A percentile compares a stretch with the other conserved stretches of the same genome.
Conservation (phyloP, 1,139 yeast species). For the Kluyveromyces sp. region DNA sequence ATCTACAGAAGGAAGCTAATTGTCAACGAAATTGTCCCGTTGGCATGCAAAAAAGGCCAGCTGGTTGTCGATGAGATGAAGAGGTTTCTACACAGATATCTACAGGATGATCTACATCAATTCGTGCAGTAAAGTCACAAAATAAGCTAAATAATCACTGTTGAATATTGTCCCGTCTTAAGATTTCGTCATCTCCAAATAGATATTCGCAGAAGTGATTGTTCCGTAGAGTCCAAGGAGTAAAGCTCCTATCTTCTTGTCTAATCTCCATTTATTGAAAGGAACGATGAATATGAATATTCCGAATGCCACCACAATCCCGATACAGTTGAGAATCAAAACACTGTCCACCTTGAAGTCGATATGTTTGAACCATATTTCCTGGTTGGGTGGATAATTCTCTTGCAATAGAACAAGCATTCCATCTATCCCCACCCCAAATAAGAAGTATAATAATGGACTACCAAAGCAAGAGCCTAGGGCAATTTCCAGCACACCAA, state of each 20-base stretch:
- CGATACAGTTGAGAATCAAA: slow-evolving; percentile 43
- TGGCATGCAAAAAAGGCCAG: slow-evolving; percentile 9
- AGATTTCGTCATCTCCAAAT: slow-evolving; percentile 8
- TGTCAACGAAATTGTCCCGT: slow-evolving; percentile 18
- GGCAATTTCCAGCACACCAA: slow-evolving; percentile 92
- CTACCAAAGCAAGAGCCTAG: slow-evolving; percentile 94
- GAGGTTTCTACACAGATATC: slow-evolving; percentile 21
- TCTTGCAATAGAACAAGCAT: slow-evolving; percentile 39
- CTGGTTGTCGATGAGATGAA: slow-evolving; percentile 11
- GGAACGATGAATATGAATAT: slow-evolving; percentile 53
- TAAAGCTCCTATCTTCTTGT: slow-evolving; percentile 45
- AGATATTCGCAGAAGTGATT: slow-evolving; percentile 14
- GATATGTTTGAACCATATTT: slow-evolving; percentile 18
- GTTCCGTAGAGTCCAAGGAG: slow-evolving; percentile 19
- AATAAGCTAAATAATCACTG: not conserved
- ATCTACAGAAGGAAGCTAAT: slow-evolving; percentile 23
- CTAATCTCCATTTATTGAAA: slow-evolving; percentile 57
- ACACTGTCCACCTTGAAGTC: slow-evolving; percentile 41
- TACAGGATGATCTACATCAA: slow-evolving; percentile 27
- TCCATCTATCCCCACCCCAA: slow-evolving; percentile 66
- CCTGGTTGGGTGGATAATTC: slow-evolving; percentile 10
- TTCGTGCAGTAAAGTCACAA: not conserved
- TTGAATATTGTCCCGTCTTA: not conserved
- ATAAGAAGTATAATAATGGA: slow-evolving; percentile 59
- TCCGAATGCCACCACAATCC: slow-evolving; percentile 48